Conservation (phyloP, 768 basidiomycete genomes). For the Jaapia argillacea region DNA sequence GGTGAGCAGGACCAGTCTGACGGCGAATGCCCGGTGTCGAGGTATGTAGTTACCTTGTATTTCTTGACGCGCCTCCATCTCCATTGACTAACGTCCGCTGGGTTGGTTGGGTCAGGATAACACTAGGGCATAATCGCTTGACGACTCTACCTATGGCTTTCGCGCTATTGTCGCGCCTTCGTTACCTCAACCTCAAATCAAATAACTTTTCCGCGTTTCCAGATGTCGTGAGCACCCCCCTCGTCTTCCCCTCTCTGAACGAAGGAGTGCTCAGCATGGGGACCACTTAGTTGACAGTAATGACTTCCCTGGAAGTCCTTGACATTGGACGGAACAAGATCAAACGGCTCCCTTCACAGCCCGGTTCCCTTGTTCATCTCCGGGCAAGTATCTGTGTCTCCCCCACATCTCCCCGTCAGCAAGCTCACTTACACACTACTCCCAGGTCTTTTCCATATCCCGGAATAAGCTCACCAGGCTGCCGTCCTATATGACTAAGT, state of each 20-base stretch:
- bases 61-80: conserved; percentile 4
- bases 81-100: background rate
- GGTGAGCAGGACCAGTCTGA: conserved; percentile 35
- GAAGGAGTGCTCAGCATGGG: background rate
- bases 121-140: conserved; percentile 79
- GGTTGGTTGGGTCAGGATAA: conserved; percentile 50
- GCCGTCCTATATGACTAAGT: conserved; percentile 70
- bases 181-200: conserved; percentile 82
- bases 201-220: conserved; percentile 82
- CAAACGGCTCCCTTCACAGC: conserved; percentile 63
- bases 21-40: conserved; percentile 44
- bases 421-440: no score
- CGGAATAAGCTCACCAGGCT: conserved; percentile 77
- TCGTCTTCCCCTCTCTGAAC: background rate
- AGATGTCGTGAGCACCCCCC: conserved; percentile 78
- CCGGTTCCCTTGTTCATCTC: conserved; percentile 71
- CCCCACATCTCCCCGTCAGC: background rate
- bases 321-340: conserved; percentile 94
- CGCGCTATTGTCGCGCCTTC: conserved; percentile 56
- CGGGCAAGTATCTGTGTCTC: conserved; percentile 48
- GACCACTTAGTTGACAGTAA: conserved; percentile 57
- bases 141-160: conserved; percentile 69
- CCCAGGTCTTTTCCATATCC: conserved; percentile 79
- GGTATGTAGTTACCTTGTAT: conserved; percentile 32
- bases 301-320: conserved; percentile 86